These are phyloP conservation scores for Chrysoporthe austroafricana DNA, from an alignment of 2,329 filamentous ascomycete genomes.

Conservation along the genomic window DNA sequence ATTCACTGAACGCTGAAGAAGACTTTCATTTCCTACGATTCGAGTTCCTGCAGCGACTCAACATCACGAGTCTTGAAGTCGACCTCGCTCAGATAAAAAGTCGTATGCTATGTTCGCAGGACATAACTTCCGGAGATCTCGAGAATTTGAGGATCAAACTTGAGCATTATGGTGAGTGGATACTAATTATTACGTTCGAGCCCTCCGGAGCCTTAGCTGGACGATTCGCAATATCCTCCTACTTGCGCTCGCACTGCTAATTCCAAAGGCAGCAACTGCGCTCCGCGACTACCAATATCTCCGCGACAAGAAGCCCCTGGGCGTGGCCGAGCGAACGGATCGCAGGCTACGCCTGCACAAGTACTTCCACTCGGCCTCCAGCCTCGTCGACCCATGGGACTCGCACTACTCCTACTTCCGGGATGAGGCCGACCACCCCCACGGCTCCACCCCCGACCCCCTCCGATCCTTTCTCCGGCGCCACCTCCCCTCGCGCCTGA, in stretches of 20 bases:
- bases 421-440: constrained; percentile 1
- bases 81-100: constrained; percentile 16
- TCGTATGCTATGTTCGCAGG: not conserved
- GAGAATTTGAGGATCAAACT: constrained; percentile 4
- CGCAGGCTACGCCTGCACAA: constrained; percentile 23
- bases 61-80: constrained; percentile 18
- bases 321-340: not conserved
- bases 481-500: constrained; percentile 9
- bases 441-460: not conserved
- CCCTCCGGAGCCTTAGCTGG: not conserved
- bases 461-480: constrained; percentile 7
- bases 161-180: constrained; percentile 1
- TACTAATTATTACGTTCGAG: not conserved
- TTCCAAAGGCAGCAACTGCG: constrained; percentile 6
- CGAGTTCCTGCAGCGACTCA: constrained; percentile 28
- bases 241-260: not conserved
- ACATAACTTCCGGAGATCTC: not conserved
- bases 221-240: not conserved
- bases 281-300: constrained; percentile 20
- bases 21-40: constrained; percentile 27
- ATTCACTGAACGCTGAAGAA: constrained; percentile 24
- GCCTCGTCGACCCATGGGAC: constrained; percentile 21
- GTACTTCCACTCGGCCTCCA: constrained; percentile 17
- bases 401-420: constrained; percentile 24
- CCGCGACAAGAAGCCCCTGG: constrained; percentile 4